Base-by-base conservation (phyloP, 1,284 basidiomycete species). In the Kwoniella shivajii region DNA sequence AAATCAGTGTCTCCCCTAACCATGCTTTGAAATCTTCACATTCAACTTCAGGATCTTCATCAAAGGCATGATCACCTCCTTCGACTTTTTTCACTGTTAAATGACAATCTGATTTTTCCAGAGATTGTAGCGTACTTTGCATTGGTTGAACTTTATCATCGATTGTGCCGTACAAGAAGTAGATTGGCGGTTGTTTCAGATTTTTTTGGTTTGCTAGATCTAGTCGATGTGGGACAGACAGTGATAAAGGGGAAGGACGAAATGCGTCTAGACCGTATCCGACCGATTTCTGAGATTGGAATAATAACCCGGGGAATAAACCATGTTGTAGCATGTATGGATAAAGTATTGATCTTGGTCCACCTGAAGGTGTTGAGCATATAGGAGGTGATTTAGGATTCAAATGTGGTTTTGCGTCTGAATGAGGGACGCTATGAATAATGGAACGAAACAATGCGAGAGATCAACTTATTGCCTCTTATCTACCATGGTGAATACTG, bases 241-340 rank as follows among this genome's bases (percentile, higher is more conserved):
- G 61, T 1, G 60, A 57, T 30, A 63, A 44, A 10, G 73, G 63
- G 4, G 59, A 56, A 14, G 74, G 74, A 9, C 74, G 50, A 60
- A 69, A 75, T 1, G 62, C 63, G 44, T 76, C 73, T 7, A 71
- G 50, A 1, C 73, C 73, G 5, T 52, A 50, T 2, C 73, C 73
- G 31, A 69, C 46, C 0, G 67, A 67, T 31, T 68, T 65, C 57
- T 76, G 74, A 42, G 63, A 68, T 37, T 66, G 53, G 64, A 77
- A 74, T 20, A 77, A 62, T 7, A 77, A 56, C 7, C 57, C 63
- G 20, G 75, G 73, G 67, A 75, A 75, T 9, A 77, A 63, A 4
- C 45, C 66, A 46, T 77, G 72, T 61, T 77, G 75, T 22, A 77
- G 67, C 75, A 77, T 77, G 63, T 77, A 77, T 3, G 67, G 60